Evolutionary conservation across 2,329 filamentous ascomycete genomes (phyloP).

Genomic region (Trichophaea hybrida): DNA sequence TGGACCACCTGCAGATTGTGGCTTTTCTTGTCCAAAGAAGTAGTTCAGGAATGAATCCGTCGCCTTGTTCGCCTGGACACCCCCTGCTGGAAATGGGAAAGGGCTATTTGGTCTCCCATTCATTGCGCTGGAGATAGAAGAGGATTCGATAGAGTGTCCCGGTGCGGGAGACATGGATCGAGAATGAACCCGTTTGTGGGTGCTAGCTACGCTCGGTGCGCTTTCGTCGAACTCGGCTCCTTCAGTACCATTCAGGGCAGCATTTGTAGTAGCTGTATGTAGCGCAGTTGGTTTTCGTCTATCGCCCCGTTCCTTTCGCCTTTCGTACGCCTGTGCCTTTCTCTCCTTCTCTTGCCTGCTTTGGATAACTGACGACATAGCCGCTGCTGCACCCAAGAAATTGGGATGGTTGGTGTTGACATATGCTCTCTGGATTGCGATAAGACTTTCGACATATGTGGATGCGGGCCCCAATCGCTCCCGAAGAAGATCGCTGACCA

Average conservation of each 20-base stretch:
- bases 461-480: constrained; percentile 84
- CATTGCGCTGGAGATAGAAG: constrained; percentile 15
- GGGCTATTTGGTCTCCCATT: constrained; percentile 22
- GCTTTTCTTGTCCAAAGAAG: constrained; percentile 82
- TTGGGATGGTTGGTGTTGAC: constrained; percentile 99
- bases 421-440: constrained; percentile 92
- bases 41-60: constrained; percentile 94
- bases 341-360: constrained; percentile 91
- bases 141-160: constrained; percentile 15
- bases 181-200: constrained; percentile 20
- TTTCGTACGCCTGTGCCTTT: constrained; percentile 58
- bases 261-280: constrained; percentile 9
- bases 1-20: constrained; percentile 25
- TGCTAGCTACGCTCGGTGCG: constrained; percentile 44
- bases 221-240: constrained; percentile 52
- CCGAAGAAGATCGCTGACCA: constrained; percentile 85
- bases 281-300: constrained; percentile 24
- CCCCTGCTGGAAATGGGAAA: constrained; percentile 17
- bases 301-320: constrained; percentile 13
- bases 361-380: constrained; percentile 92
- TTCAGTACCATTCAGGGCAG: constrained; percentile 55
- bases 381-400: constrained; percentile 88
- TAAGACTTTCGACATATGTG: constrained; percentile 85
- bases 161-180: constrained; percentile 23
- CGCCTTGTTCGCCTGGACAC: constrained; percentile 33